phyloP scores from a whole-genome alignment of 768 basidiomycete species.

The Dioszegia crocea region DNA sequence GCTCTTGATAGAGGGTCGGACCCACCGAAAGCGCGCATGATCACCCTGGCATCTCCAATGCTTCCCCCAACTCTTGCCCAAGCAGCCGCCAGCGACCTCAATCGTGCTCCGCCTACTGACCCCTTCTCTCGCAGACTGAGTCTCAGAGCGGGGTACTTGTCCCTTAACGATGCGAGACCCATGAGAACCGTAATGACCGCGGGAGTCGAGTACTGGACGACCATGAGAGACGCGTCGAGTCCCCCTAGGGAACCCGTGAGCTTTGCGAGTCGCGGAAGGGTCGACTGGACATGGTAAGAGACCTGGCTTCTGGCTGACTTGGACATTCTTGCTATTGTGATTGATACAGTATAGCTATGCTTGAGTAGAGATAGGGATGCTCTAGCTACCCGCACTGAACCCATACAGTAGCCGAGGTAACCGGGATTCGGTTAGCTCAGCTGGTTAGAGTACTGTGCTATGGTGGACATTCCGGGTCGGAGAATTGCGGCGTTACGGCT shows the following conservation, averaged over 20 bases:
- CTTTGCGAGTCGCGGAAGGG: slow-evolving; percentile 23
- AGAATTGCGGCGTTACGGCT: too few species aligned
- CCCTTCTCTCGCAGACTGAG: not conserved
- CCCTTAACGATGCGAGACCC: slow-evolving; percentile 24
- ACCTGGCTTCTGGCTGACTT: not conserved
- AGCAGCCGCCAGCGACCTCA: slow-evolving; percentile 28
- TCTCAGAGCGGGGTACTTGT: slow-evolving; percentile 10
- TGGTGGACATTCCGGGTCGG: too few species aligned
- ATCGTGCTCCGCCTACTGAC: slow-evolving; percentile 12
- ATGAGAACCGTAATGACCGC: slow-evolving; percentile 41
- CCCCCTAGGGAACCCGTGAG: slow-evolving; percentile 39
- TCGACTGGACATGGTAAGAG: not conserved
- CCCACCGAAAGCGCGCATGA: slow-evolving; percentile 47
- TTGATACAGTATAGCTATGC: not conserved
- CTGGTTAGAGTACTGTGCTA: not conserved
- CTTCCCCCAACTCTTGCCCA: slow-evolving; percentile 29
- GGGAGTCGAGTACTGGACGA: slow-evolving; percentile 44
- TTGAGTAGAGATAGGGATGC: too few species aligned
- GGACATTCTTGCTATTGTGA: not conserved
- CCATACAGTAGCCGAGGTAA: not conserved
- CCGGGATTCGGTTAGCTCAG: not conserved
- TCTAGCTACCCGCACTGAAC: not conserved
- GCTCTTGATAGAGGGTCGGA: too few species aligned
- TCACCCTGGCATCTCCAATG: slow-evolving; percentile 43
- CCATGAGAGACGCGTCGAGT: slow-evolving; percentile 46